A percentile compares a stretch with the other conserved stretches of the same genome.
Evolutionary conservation across 441 rosid species (phyloP).

Genomic region (Bruguiera hainesii): DNA sequence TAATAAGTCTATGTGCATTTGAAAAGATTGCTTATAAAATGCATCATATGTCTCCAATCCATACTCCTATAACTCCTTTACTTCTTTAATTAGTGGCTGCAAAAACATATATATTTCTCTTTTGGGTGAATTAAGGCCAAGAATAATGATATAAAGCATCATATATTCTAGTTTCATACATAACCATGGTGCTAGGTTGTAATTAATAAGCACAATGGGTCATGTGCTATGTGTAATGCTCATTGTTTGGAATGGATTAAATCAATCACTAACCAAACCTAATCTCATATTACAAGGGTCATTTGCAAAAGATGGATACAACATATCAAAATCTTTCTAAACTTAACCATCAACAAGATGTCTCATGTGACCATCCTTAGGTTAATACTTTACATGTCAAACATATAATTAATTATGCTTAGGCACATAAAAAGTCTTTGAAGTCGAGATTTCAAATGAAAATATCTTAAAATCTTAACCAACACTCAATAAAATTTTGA

Average conservation of each 20-base stretch:
- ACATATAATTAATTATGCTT: background rate
- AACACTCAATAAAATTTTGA: too few species aligned
- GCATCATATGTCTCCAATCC: too few species aligned
- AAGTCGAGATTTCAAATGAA: background rate
- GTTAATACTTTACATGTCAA: background rate
- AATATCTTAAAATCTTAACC: background rate
- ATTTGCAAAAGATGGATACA: background rate
- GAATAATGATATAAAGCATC: background rate
- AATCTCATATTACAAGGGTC: background rate
- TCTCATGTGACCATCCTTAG: background rate
- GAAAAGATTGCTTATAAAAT: too few species aligned
- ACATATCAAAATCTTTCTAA: background rate
- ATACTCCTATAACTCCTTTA: too few species aligned
- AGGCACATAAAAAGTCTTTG: background rate
- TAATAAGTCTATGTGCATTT: too few species aligned
- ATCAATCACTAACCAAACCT: background rate
- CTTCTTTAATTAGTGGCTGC: too few species aligned
- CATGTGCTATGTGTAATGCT: slow-evolving; percentile 2
- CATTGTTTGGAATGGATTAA: background rate
- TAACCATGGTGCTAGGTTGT: background rate
- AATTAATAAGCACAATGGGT: background rate
- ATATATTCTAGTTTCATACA: slow-evolving; percentile 3
- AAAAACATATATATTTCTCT: background rate
- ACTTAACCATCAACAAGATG: background rate
- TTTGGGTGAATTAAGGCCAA: background rate